These are phyloP conservation scores for Diversispora eburnea DNA, from an alignment of 192 early-diverging fungal genomes.

Conservation along the genomic window DNA sequence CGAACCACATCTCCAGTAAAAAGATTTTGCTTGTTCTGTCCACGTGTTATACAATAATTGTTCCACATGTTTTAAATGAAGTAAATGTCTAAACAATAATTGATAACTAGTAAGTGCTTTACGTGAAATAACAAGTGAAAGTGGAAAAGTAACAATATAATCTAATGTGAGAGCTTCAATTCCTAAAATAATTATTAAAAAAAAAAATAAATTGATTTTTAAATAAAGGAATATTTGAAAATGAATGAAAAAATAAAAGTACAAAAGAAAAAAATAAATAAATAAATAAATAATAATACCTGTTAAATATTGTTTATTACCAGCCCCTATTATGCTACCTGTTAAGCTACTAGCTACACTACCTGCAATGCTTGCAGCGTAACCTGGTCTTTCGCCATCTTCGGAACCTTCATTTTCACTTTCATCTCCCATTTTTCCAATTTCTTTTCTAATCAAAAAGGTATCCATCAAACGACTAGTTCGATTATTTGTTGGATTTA, in stretches of 20 bases:
- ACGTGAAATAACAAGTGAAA: conserved; percentile 82
- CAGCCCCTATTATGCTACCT: conserved; percentile 10
- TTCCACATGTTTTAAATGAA: conserved; percentile 88
- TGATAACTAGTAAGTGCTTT: conserved; percentile 88
- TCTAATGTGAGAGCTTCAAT: conserved; percentile 79
- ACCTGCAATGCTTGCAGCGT: conserved; percentile 18
- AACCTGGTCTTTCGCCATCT: conserved; percentile 15
- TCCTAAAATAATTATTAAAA: conserved; percentile 41
- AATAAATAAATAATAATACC: not conserved
- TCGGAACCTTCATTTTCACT: conserved; percentile 34
- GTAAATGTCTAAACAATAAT: conserved; percentile 81
- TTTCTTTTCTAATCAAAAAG: conserved; percentile 21
- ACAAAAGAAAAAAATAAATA: not conserved
- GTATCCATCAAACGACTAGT: conserved; percentile 12
- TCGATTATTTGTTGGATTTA: conserved; percentile 12
- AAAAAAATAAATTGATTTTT: not conserved
- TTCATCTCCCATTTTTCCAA: conserved; percentile 16
- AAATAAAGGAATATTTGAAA: too few relatives aligned
- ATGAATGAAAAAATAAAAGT: not conserved
- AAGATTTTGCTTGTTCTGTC: conserved; percentile 61
- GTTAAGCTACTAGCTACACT: conserved; percentile 25
- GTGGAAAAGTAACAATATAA: conserved; percentile 83
- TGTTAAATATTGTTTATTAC: conserved; percentile 19
- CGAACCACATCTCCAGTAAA: conserved; percentile 44
- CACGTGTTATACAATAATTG: conserved; percentile 73